Base-by-base conservation (phyloP, 2,329 filamentous ascomycete genomes). In the Tolypocladium amazonense region DNA sequence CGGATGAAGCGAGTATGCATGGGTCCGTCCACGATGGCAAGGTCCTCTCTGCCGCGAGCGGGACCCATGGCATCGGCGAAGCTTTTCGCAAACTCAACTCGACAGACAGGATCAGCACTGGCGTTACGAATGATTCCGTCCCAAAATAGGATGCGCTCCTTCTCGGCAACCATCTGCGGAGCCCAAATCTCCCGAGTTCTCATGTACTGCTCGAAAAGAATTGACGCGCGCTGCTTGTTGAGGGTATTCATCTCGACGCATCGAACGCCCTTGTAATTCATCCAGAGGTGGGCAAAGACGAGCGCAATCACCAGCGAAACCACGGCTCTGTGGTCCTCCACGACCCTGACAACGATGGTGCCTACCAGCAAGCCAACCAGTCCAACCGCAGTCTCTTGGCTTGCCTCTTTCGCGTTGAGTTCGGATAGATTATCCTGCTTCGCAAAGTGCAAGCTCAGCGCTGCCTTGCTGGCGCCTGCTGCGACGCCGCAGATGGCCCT, bases 401-500 rank as follows among this genome's bases (percentile, higher is more conserved):
- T 95, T 15, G 92, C 92, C 71, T 97, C 93, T 81, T 96, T 87
- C 60, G 93, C 92, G 75, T 97, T 97, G 60, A 99, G 80, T 72
- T 97, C 93, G 1, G 90, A 93, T 53, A 97, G 76, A 71, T 97
- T 97, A 43, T 91, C 90, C 70, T 86, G 86, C 65, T 81, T 85
- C 11, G 93, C 92, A 77, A 99, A 97, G 74, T 99, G 94, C 14
- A 90, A 89, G 70, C 90, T 94, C 65, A 99, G 76, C 62, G 89
- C 92, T 2, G 93, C 93, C 73, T 97, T 97, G 63, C 90, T 89
- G 59, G 90, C 92, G 15, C 89, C 91, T 0, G 91, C 93, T 0
- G 93, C 90, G 6, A 97, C 92, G 33, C 93, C 94, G 69, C 94
- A 97, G 0, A 97, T 76, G 0, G 81, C 78, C 3, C 82, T 75